Conservation (phyloP, 2,329 filamentous ascomycete genomes). For the Fusarium continuum region DNA sequence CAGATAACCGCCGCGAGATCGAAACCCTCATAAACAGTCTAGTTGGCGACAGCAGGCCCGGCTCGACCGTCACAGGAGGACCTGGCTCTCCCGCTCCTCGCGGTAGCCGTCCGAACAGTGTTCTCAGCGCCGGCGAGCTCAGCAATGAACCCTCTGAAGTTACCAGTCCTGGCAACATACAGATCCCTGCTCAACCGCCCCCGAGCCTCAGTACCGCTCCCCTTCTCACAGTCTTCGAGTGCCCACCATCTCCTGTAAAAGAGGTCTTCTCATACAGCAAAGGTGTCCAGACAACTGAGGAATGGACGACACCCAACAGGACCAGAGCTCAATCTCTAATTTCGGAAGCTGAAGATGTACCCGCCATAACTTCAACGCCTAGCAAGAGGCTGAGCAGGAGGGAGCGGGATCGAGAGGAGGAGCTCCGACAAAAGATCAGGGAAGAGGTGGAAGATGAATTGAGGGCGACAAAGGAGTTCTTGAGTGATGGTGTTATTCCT, state of each 20-base stretch:
- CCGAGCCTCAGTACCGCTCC: conserved; percentile 77
- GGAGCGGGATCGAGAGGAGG: conserved; percentile 85
- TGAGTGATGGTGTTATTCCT: conserved; percentile 55
- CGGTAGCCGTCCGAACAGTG: conserved; percentile 85
- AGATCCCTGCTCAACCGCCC: conserved; percentile 57
- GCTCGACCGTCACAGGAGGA: conserved; percentile 70
- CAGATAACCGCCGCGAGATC: conserved; percentile 77
- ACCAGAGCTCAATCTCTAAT: conserved; percentile 52
- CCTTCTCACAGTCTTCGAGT: conserved; percentile 82
- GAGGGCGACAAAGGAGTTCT: conserved; percentile 72
- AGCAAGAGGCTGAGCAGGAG: conserved; percentile 81
- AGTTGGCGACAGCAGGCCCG: conserved; percentile 79
- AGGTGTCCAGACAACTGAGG: conserved; percentile 88
- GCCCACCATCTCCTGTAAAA: conserved; percentile 75
- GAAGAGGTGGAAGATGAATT: conserved; percentile 94
- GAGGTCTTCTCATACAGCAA: conserved; percentile 98
- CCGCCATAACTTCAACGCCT: conserved; percentile 65
- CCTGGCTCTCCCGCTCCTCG: conserved; percentile 72
- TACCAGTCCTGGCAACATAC: conserved; percentile 57
- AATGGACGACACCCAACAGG: conserved; percentile 68
- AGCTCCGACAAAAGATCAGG: conserved; percentile 83
- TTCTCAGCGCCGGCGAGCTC: conserved; percentile 81
- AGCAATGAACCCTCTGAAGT: conserved; percentile 78
- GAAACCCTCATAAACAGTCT: conserved; percentile 87
- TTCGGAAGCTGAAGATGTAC: conserved; percentile 70